A percentile compares a stretch with the other conserved stretches of the same genome.
Evolutionary conservation across 2,329 filamentous ascomycete species (phyloP).

Genomic region (Chrysosporium keratinophilum): DNA sequence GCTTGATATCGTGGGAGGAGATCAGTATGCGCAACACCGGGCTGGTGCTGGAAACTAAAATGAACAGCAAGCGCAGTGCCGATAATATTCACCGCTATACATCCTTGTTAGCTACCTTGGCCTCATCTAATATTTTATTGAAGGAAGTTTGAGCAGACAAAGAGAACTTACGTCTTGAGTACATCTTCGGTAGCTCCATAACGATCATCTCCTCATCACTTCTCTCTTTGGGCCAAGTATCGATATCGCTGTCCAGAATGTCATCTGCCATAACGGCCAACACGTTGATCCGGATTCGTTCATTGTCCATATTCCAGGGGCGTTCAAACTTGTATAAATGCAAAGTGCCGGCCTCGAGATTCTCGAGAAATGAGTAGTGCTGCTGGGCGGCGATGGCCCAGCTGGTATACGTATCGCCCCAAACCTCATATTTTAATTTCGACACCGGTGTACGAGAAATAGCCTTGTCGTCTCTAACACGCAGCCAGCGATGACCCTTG

Average conservation of each 20-base stretch:
- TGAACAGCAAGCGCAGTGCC: neutral
- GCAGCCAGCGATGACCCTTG: slow-evolving; percentile 9
- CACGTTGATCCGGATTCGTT: slow-evolving; percentile 1
- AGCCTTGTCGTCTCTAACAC: slow-evolving; percentile 1
- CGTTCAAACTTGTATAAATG: neutral
- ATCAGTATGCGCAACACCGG: neutral
- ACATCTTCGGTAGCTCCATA: neutral
- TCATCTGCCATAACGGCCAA: slow-evolving; percentile 2
- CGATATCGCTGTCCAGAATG: slow-evolving; percentile 1
- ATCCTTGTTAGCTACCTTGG: neutral
- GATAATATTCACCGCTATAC: neutral
- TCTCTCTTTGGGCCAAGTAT: neutral
- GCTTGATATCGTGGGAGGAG: neutral
- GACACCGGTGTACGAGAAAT: neutral
- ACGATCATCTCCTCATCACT: slow-evolving; percentile 6
- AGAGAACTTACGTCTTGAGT: neutral
- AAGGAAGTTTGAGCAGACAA: neutral
- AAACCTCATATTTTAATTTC: slow-evolving; percentile 4
- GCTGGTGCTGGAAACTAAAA: slow-evolving; percentile 5
- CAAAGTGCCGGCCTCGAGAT: neutral
- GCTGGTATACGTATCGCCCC: slow-evolving; percentile 3
- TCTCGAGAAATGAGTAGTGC: slow-evolving; percentile 3
- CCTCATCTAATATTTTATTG: neutral
- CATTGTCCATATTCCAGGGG: slow-evolving; percentile 5
- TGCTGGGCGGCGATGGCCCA: slow-evolving; percentile 4